These are phyloP conservation scores for Cystofilobasidium ferigula DNA, from an alignment of 768 basidiomycete species.

Conservation along the genomic window DNA sequence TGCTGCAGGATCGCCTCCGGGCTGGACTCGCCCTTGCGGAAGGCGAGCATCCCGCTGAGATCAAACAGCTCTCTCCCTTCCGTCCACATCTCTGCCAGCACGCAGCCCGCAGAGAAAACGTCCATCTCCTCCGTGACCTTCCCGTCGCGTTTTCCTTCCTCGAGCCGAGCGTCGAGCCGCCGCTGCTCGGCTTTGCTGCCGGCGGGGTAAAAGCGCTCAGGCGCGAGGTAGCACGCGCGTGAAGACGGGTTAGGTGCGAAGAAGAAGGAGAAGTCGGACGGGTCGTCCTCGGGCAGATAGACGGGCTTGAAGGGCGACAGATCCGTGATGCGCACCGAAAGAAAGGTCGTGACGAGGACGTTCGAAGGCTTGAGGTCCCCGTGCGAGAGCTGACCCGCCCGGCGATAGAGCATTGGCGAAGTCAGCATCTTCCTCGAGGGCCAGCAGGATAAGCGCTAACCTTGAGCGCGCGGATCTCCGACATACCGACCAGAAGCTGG, in stretches of 20 bases:
- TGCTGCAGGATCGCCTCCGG: constrained; percentile 52
- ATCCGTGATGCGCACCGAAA: constrained; percentile 89
- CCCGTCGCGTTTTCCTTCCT: constrained; percentile 55
- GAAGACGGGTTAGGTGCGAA: constrained; percentile 73
- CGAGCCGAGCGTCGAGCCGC: constrained; percentile 1
- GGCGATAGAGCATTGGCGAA: not conserved
- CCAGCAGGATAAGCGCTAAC: constrained; percentile 32
- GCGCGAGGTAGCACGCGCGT: constrained; percentile 89
- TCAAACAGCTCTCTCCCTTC: constrained; percentile 90
- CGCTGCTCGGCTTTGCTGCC: constrained; percentile 48
- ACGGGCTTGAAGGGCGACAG: constrained; percentile 94
- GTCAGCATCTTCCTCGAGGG: not conserved
- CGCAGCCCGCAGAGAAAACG: constrained; percentile 87
- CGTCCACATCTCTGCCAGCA: constrained; percentile 86
- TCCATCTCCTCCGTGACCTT: constrained; percentile 94
- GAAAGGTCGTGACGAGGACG: constrained; percentile 89
- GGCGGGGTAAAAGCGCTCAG: constrained; percentile 83
- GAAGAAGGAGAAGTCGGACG: constrained; percentile 93
- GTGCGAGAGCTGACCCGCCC: constrained; percentile 62
- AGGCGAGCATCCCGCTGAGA: constrained; percentile 88
- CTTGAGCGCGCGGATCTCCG: constrained; percentile 65
- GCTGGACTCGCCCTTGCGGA: constrained; percentile 65
- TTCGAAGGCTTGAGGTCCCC: constrained; percentile 98
- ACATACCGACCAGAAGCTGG: constrained; percentile 73
- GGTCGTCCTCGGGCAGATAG: constrained; percentile 87